phyloP scores from a whole-genome alignment of 2,329 filamentous ascomycete genomes.

The Incumbomyces lentus region DNA sequence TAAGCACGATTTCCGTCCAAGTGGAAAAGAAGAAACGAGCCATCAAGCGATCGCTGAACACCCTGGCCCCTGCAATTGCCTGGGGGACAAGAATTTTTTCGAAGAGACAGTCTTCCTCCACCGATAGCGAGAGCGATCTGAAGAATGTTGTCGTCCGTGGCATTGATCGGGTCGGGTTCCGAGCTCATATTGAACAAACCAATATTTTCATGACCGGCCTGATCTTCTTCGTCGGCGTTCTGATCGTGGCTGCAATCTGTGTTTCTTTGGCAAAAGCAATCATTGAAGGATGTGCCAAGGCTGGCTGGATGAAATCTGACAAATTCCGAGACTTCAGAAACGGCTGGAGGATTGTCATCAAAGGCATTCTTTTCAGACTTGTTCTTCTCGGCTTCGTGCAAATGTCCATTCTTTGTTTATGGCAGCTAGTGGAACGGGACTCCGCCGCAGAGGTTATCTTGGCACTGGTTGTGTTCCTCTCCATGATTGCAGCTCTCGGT shows the following conservation, averaged over 20 bases:
- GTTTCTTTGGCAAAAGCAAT: conserved; percentile 71
- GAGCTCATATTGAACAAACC: conserved; percentile 71
- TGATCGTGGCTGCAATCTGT: conserved; percentile 60
- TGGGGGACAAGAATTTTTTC: conserved; percentile 29
- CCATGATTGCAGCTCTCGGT: conserved; percentile 63
- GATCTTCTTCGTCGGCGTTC: conserved; percentile 78
- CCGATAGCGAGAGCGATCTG: conserved; percentile 34
- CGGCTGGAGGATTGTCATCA: conserved; percentile 83
- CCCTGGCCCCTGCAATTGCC: conserved; percentile 13
- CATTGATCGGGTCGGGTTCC: conserved; percentile 82
- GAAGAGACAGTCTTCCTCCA: conserved; percentile 40
- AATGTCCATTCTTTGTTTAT: conserved; percentile 80
- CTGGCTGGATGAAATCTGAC: conserved; percentile 68
- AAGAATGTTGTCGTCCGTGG: conserved; percentile 54
- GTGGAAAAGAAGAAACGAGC: conserved; percentile 50
- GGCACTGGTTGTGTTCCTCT: conserved; percentile 79
- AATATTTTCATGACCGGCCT: conserved; percentile 91
- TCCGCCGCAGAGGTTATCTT: conserved; percentile 78
- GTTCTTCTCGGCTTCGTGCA: conserved; percentile 85
- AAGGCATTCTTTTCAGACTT: conserved; percentile 86
- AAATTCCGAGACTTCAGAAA: conserved; percentile 91
- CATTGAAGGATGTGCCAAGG: conserved; percentile 65
- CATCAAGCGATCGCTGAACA: conserved; percentile 37
- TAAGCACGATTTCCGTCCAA: conserved; percentile 69
- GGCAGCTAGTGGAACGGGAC: conserved; percentile 82